Percentiles rank a stretch among this genome's conserved stretches.
phyloP scores from a whole-genome alignment of 2,329 filamentous ascomycete genomes.

The Sclerotiophoma versabilis region DNA sequence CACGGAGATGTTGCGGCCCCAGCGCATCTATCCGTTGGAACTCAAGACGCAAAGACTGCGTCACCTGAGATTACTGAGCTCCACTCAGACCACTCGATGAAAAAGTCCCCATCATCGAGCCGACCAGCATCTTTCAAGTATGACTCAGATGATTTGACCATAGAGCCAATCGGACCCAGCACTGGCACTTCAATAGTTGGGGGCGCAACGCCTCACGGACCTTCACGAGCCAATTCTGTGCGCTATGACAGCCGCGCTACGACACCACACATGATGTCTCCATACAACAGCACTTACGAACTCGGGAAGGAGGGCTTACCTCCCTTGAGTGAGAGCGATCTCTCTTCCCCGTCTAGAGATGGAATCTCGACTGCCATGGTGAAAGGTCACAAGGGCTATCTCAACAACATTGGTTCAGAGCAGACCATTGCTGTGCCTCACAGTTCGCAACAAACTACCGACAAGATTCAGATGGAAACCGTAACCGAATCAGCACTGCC shows the following conservation, averaged over 20 bases:
- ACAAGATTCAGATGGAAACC: slow-evolving; percentile 40
- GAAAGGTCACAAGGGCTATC: slow-evolving; percentile 4
- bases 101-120: slow-evolving; percentile 3
- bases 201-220: slow-evolving; percentile 26
- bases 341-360: slow-evolving; percentile 19
- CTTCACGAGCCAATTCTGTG: slow-evolving; percentile 30
- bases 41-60: background rate
- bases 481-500: slow-evolving; percentile 41
- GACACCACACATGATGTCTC: slow-evolving; percentile 29
- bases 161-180: slow-evolving; percentile 28
- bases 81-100: background rate
- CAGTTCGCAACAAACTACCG: slow-evolving; percentile 10
- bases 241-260: slow-evolving; percentile 33
- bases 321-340: slow-evolving; percentile 23
- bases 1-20: slow-evolving; percentile 10
- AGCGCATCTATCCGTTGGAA: background rate
- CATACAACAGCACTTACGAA: slow-evolving; percentile 20
- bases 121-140: slow-evolving; percentile 19
- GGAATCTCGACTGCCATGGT: slow-evolving; percentile 18
- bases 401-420: slow-evolving; percentile 21
- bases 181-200: slow-evolving; percentile 28
- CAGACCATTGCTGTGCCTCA: slow-evolving; percentile 21
- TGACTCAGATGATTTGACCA: slow-evolving; percentile 33
- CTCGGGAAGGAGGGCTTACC: slow-evolving; percentile 6
- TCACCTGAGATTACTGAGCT: background rate